A percentile compares a stretch with the other conserved stretches of the same genome.
Evolutionary conservation across 345 rosid genomes (phyloP).

Genomic region (Gossypium mustelinum): DNA sequence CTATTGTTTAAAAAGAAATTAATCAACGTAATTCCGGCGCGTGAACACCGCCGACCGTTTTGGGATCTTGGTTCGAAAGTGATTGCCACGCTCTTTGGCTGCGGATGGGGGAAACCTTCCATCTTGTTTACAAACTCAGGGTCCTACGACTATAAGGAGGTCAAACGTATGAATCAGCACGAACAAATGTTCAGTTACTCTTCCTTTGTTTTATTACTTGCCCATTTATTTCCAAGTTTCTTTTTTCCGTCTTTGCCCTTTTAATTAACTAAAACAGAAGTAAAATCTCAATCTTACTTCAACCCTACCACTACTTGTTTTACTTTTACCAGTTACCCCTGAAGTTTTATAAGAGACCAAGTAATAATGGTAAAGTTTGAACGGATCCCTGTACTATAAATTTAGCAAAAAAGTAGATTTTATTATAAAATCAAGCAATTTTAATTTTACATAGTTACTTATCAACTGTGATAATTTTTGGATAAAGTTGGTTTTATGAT

Average conservation of each 20-base stretch:
- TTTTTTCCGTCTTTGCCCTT: constrained; percentile 10
- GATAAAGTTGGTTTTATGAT: too few relatives aligned
- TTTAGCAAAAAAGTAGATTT: too few relatives aligned
- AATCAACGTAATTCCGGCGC: constrained; percentile 13
- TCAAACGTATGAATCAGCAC: constrained; percentile 37
- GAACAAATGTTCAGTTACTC: constrained; percentile 35
- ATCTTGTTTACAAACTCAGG: constrained; percentile 25
- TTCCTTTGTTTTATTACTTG: constrained; percentile 11
- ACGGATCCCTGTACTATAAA: too few relatives aligned
- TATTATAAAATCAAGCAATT: too few relatives aligned
- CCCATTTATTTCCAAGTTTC: background rate
- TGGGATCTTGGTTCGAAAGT: background rate
- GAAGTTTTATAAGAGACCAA: too few relatives aligned
- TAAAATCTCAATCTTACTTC: background rate
- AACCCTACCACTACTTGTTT: background rate
- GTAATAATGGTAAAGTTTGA: too few relatives aligned
- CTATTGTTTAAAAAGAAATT: background rate
- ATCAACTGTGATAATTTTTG: too few relatives aligned
- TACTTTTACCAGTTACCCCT: background rate
- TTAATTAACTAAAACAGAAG: background rate
- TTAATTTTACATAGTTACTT: too few relatives aligned
- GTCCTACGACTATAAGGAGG: constrained; percentile 27
- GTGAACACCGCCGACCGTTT: constrained; percentile 10
- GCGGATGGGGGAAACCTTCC: constrained; percentile 12
- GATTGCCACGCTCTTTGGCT: background rate